Percentiles rank a stretch among this genome's conserved stretches.
Conservation (phyloP, 2,329 filamentous ascomycete species). For the Atkinsonella hypoxylon region DNA sequence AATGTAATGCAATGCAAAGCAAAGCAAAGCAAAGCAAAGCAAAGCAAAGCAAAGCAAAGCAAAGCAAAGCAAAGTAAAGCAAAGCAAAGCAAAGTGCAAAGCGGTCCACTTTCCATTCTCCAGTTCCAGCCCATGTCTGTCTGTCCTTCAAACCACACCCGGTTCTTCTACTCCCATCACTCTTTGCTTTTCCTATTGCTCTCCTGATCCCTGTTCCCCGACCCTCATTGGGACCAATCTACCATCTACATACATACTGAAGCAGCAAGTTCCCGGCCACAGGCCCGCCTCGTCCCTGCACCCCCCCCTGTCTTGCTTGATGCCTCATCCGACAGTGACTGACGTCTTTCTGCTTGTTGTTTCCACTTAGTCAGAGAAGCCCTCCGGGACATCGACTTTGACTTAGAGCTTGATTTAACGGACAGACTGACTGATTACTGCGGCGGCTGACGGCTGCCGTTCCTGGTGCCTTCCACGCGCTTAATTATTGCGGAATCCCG, state of each 20-base stretch:
- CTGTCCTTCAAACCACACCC: not conserved
- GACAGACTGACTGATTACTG: not conserved
- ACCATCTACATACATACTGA: conserved; percentile 5
- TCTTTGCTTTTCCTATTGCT: conserved; percentile 3
- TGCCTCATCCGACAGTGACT: conserved; percentile 9
- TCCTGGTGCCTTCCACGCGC: not conserved
- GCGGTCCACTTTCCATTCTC: not conserved
- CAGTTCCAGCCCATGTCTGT: no score
- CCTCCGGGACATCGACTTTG: not conserved
- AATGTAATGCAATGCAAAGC: no score
- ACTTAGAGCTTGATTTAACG: not conserved
- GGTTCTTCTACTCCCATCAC: not conserved
- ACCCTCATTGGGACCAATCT: conserved; percentile 5
- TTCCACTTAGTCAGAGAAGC: conserved; percentile 1
- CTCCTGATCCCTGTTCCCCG: conserved; percentile 7
- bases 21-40: no score
- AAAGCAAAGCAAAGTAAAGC: not conserved
- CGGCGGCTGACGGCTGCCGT: no score
- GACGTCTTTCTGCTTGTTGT: conserved; percentile 5
- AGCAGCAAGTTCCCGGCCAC: conserved; percentile 18
- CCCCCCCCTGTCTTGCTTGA: conserved; percentile 8
- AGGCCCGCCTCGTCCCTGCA: conserved; percentile 16
- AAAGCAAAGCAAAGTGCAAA: not conserved
- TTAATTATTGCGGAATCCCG: not conserved
- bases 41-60: not conserved